Conservation (phyloP, 2,329 filamentous ascomycete species). For the Curvularia sp. region DNA sequence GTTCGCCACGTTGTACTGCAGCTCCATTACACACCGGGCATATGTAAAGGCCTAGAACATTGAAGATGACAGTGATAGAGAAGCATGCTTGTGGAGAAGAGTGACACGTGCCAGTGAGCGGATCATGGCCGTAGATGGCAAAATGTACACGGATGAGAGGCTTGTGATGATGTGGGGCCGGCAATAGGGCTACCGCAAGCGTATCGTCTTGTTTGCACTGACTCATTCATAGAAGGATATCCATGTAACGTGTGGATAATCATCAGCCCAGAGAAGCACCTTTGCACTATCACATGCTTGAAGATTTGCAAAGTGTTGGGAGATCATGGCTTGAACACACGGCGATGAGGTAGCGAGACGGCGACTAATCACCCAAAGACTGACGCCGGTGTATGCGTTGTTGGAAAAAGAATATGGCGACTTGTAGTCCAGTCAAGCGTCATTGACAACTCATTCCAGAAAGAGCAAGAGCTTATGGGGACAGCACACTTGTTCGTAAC, state of each 20-base stretch:
- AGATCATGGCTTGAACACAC: not conserved
- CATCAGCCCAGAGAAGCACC: slow-evolving; percentile 1
- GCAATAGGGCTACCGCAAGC: slow-evolving; percentile 5
- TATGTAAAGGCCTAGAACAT: slow-evolving; percentile 3
- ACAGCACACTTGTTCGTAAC: not conserved
- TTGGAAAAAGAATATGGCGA: slow-evolving; percentile 4
- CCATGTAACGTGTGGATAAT: not conserved
- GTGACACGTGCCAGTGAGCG: slow-evolving; percentile 4
- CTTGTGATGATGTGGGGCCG: slow-evolving; percentile 10
- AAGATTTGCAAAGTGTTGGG: slow-evolving; percentile 8
- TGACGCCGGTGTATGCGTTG: slow-evolving; percentile 6
- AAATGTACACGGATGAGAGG: slow-evolving; percentile 1
- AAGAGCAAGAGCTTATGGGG: slow-evolving; percentile 5
- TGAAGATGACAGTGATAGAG: not conserved
- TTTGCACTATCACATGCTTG: slow-evolving; percentile 7
- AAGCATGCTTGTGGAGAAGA: slow-evolving; percentile 1
- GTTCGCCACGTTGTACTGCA: not conserved
- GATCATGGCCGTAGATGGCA: not conserved
- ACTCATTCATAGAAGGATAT: slow-evolving; percentile 1
- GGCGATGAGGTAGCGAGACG: slow-evolving; percentile 1
- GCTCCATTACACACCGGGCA: slow-evolving; percentile 6
- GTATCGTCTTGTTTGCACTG: slow-evolving; percentile 3
- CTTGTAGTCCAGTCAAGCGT: not conserved
- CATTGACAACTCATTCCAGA: slow-evolving; percentile 3
- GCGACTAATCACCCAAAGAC: not conserved